Conservation (phyloP, 2,329 filamentous ascomycete species). For the Fusarium globosum region DNA sequence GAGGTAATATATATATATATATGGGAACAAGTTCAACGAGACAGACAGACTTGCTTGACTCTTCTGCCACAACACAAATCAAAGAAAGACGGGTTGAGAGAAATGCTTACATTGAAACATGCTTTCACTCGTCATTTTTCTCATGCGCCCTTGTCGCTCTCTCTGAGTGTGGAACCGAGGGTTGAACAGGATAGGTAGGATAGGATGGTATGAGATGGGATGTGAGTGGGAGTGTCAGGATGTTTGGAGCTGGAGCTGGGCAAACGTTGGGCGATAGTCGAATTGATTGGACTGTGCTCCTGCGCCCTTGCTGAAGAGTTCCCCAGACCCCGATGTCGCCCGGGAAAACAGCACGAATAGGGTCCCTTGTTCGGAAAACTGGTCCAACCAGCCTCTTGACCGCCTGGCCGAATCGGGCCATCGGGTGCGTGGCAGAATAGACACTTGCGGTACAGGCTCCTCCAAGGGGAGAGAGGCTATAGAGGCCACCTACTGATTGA, state of each 20-base stretch:
- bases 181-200: conserved; percentile 10
- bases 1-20: conserved; percentile 5
- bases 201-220: conserved; percentile 2
- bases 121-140: conserved; percentile 45
- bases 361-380: conserved; percentile 7
- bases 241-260: conserved; percentile 41
- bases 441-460: background rate
- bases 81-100: conserved; percentile 17
- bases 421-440: conserved; percentile 27
- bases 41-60: background rate
- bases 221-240: conserved; percentile 13
- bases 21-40: conserved; percentile 10
- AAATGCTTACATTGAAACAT: conserved; percentile 41
- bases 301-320: conserved; percentile 16
- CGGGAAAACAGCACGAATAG: conserved; percentile 22
- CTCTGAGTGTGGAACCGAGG: conserved; percentile 41
- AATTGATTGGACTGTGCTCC: conserved; percentile 40
- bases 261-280: conserved; percentile 30
- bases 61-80: conserved; percentile 18
- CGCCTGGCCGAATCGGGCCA: conserved; percentile 24
- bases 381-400: conserved; percentile 32
- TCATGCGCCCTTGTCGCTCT: conserved; percentile 40
- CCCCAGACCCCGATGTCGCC: conserved; percentile 35
- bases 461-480: background rate
- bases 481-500: background rate